phyloP scores from a whole-genome alignment of 257 asterid genomes.

The Oldenlandia corymbosa region DNA sequence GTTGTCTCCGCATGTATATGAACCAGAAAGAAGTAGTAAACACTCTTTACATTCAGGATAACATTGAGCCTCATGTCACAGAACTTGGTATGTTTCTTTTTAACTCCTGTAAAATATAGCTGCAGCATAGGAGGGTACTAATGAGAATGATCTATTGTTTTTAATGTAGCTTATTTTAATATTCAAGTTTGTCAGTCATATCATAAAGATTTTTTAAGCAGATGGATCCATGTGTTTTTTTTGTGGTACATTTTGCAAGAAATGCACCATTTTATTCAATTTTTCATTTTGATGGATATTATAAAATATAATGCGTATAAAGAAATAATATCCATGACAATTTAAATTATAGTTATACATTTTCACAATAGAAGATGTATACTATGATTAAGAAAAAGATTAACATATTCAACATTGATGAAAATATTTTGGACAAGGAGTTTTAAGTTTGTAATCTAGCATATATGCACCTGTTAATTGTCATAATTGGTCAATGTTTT shows the following conservation, averaged over 20 bases:
- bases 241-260: too few species aligned
- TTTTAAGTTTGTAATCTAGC: neutral
- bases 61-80: conserved; percentile 61
- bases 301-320: neutral
- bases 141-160: neutral
- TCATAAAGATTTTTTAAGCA: too few species aligned
- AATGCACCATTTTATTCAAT: too few species aligned
- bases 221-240: too few species aligned
- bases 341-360: neutral
- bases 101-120: conserved; percentile 2
- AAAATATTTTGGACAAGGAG: too few species aligned
- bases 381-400: neutral
- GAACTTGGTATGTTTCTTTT: conserved; percentile 49
- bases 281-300: too few species aligned
- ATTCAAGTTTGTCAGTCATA: neutral
- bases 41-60: conserved; percentile 46
- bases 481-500: neutral
- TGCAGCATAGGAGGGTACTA: neutral
- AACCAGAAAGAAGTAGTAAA: conserved; percentile 63
- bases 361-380: neutral
- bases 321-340: too few species aligned
- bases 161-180: neutral
- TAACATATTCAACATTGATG: too few species aligned
- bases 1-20: conserved; percentile 75
- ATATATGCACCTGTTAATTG: neutral